Percentiles rank a stretch among this genome's conserved stretches.
phyloP scores from a whole-genome alignment of 1,284 basidiomycete species.

The Singerocomus inundabilis region DNA sequence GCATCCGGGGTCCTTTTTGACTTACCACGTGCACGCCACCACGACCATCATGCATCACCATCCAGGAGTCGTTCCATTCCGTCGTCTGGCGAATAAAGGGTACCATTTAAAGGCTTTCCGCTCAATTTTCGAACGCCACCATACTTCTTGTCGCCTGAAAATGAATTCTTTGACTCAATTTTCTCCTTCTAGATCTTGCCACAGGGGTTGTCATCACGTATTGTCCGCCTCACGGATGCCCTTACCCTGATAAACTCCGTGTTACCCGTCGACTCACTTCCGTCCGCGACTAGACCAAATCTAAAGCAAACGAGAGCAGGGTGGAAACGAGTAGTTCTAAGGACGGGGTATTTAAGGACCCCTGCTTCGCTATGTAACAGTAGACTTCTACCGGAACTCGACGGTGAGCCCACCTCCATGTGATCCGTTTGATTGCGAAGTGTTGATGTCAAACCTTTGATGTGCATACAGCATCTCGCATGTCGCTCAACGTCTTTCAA shows the following conservation, averaged over 20 bases:
- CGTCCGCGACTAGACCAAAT: not conserved
- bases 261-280: not conserved
- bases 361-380: not conserved
- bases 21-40: no score
- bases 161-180: no score
- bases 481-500: slow-evolving; percentile 24
- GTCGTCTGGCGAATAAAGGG: not conserved
- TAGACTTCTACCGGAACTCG: not conserved
- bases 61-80: not conserved
- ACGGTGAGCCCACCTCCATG: not conserved
- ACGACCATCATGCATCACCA: not conserved
- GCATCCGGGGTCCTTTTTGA: no score
- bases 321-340: not conserved
- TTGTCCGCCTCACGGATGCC: not conserved
- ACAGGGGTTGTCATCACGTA: not conserved
- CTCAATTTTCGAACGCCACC: no score
- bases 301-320: not conserved
- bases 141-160: no score
- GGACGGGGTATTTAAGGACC: not conserved
- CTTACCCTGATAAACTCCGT: not conserved
- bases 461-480: slow-evolving; percentile 1
- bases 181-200: not conserved
- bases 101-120: not conserved
- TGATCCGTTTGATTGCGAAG: no score
- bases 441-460: not conserved